Base-by-base conservation (phyloP, 2,329 filamentous ascomycete genomes). In the Lasiodiplodia sp. region DNA sequence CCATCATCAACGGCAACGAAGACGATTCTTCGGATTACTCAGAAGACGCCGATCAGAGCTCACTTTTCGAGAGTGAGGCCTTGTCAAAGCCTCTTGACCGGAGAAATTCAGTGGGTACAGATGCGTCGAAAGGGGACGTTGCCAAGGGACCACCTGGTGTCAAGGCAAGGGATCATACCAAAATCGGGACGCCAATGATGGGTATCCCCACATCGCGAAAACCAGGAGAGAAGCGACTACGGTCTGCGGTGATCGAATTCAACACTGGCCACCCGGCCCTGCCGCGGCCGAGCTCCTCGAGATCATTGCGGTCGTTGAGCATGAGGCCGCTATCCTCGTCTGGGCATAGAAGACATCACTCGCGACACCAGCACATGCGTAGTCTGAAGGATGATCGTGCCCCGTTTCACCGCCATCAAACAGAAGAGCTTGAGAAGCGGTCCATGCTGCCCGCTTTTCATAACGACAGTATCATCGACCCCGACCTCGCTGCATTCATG, bases 401-500 rank as follows among this genome's bases (percentile, higher is more conserved):
- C 0, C 96, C 96, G 0, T 98, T 98, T 72, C 93, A 92, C 74
- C 86, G 94, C 67, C 91, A 91, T 69, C 86, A 89, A 12, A 83
- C 86, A 21, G 89, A 96, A 65, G 91, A 94, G 69, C 82, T 86
- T 58, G 83, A 85, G 4, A 88, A 87, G 71, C 91, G 90, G 71
- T 83, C 88, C 8, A 88, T 89, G 52, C 86, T 97, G 44, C 91
- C 94, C 18, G 94, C 94, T n/a, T 98, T 99, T 74, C 96, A 99
- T 78, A 94, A 96, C 76, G 96, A 99, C 82, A 98, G 96, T 76
- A 97, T 99, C 73, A 98, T 99, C 73, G 96, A 99, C 77, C 96
- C 96, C 1, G 96, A 99, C 75, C 84, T 99, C 66, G 95, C 94
- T 5, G 92, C 93, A 40, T 99, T 96, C 80, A 92, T 99, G 85